Percentiles rank a stretch among this genome's conserved stretches.
Evolutionary conservation across 768 basidiomycete species (phyloP).

Genomic region (Porphyrellus cyaneotinctus): DNA sequence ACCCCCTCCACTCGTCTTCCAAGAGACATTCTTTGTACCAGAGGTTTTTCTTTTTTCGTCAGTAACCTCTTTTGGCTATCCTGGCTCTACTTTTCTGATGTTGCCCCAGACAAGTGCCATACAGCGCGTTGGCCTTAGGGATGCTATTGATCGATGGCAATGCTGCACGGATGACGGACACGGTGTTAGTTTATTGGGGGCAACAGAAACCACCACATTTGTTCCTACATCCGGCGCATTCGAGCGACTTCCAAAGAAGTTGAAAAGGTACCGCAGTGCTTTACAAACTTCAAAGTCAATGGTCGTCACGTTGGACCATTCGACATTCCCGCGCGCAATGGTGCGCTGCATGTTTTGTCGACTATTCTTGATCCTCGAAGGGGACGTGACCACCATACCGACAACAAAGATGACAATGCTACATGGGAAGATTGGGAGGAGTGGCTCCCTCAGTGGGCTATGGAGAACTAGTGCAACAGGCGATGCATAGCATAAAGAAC

Average conservation of each 20-base stretch:
- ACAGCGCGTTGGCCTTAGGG: slow-evolving; percentile 9
- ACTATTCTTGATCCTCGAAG: slow-evolving; percentile 12
- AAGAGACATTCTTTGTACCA: slow-evolving; percentile 9
- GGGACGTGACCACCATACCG: not conserved
- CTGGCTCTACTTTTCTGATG: not conserved
- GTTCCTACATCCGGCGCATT: slow-evolving; percentile 7
- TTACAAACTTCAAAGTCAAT: slow-evolving; percentile 11
- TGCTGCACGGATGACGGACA: not conserved
- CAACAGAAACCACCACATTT: slow-evolving; percentile 7
- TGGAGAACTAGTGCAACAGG: not conserved
- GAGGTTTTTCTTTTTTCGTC: slow-evolving; percentile 13
- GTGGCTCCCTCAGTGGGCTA: slow-evolving; percentile 15
- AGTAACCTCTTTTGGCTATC: not conserved
- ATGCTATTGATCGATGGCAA: slow-evolving; percentile 5
- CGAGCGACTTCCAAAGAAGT: slow-evolving; percentile 6
- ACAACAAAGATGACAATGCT: not conserved
- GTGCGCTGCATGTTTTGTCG: slow-evolving; percentile 10
- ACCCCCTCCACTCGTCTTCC: slow-evolving; percentile 12
- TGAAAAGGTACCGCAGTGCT: slow-evolving; percentile 8
- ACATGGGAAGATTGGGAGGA: slow-evolving; percentile 14
- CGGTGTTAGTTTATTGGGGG: not conserved
- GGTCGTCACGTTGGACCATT: slow-evolving; percentile 3
- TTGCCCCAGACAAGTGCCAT: slow-evolving; percentile 11
- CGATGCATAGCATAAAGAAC: not conserved
- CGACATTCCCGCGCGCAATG: slow-evolving; percentile 14